Evolutionary conservation across 2,329 filamentous ascomycete species (phyloP), one percentile per base, ranked within the genome.

Genomic region (Venturia oleaginea): DNA sequence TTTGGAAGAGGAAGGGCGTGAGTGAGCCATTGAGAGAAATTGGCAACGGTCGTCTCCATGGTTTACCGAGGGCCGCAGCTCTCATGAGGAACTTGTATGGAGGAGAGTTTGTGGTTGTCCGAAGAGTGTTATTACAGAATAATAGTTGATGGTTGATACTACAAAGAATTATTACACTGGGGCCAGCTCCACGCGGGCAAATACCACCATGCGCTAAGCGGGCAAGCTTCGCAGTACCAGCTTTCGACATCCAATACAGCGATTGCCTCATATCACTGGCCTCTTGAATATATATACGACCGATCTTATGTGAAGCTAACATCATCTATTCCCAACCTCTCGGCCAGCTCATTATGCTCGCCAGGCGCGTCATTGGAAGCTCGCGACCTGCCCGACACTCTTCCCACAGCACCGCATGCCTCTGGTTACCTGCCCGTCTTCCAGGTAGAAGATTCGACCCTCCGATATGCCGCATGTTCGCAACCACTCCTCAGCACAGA

Each of bases 401-500:
- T 17, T 6, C 10, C 19, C 27, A 57, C 17, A 57, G 27, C 51
- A 57, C 30, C 17, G 51, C 51, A 57, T 57, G 27, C 15, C 51
- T 34, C 5, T 15, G 27, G 7, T 34, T 34, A 57, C 17, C 51
- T 57, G 51, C 30, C 30, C 1, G 7, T n/a, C 27, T 34, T 22
- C 5, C 51, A 13, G n/a, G 27, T n/a, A 57, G 27, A n/a, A 57
- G 51, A 57, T 57, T 57, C 30, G 51, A 57, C 15, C 27, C 27
- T 34, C 37, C 59, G n/a, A 60, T 13, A 60, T 42, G 40, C n/a
- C 59, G 59, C 59, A 40, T 80, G 66, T 80, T 81, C 69, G 74
- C 77, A 24, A 76, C 75, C 8, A 76, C 73, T 61, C 76, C 76
- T 27, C 74, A 73, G 4, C 77, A 78, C 71, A 74, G 72, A 70